Percentiles rank a stretch among this genome's conserved stretches.
Evolutionary conservation across 345 rosid species (phyloP).

Genomic region (Bretschneidera sinensis): DNA sequence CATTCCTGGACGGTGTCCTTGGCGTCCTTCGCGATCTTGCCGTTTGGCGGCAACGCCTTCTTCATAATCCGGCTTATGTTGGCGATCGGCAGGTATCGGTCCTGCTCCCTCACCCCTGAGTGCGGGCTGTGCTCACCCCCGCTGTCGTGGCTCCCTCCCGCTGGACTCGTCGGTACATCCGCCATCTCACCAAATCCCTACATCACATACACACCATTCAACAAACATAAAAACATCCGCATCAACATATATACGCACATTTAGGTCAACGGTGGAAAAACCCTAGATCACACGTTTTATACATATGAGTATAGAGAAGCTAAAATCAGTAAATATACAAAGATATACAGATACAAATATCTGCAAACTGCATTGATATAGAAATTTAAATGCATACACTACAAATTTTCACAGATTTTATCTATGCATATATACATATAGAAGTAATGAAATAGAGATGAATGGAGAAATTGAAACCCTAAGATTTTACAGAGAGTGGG

Average conservation of each 20-base stretch:
- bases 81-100: conserved; percentile 58
- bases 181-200: conserved; percentile 31
- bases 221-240: not conserved
- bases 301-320: too few relatives aligned
- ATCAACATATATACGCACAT: not conserved
- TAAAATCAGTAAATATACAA: too few relatives aligned
- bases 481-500: not conserved
- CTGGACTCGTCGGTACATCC: conserved; percentile 58
- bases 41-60: conserved; percentile 61
- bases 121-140: conserved; percentile 68
- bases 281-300: too few relatives aligned
- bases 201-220: too few relatives aligned
- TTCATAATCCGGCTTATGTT: conserved; percentile 73
- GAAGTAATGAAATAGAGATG: not conserved
- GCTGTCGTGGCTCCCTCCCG: conserved; percentile 52
- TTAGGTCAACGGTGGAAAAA: too few relatives aligned
- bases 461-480: not conserved
- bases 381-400: too few relatives aligned
- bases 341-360: too few relatives aligned
- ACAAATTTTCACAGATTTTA: not conserved
- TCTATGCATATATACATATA: not conserved
- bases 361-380: too few relatives aligned
- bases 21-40: conserved; percentile 62
- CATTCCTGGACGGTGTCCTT: conserved; percentile 70
- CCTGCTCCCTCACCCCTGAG: conserved; percentile 49